These are phyloP conservation scores for Xylaria venustula DNA, from an alignment of 495 filamentous ascomycete species.

Conservation along the genomic window DNA sequence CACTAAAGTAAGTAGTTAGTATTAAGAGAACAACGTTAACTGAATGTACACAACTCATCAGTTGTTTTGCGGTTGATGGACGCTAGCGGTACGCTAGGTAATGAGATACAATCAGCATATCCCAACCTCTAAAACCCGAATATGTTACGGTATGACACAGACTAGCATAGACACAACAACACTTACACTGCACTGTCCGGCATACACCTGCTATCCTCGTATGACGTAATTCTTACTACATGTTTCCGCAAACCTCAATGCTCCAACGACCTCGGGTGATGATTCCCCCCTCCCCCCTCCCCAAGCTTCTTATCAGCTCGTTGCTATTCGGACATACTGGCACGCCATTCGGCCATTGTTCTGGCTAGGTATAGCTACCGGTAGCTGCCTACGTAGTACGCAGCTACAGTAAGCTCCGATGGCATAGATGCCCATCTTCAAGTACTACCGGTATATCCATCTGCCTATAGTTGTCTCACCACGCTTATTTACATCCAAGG, in stretches of 20 bases:
- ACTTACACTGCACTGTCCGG: no score
- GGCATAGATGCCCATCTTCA: neutral
- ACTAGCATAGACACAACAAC: neutral
- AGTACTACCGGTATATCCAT: neutral
- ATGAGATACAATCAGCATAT: no score
- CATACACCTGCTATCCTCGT: neutral
- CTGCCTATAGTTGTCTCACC: neutral
- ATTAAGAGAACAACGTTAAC: no score
- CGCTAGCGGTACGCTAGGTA: no score
- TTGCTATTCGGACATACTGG: neutral
- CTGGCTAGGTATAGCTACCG: no score
- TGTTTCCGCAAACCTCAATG: neutral
- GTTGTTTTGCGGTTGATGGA: no score
- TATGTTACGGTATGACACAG: no score
- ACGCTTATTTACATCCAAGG: neutral
- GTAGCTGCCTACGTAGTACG: no score
- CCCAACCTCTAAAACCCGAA: no score
- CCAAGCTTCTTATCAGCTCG: neutral
- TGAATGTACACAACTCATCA: no score
- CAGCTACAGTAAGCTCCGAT: no score
- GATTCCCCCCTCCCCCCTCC: neutral
- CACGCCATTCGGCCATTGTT: neutral
- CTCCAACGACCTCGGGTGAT: neutral
- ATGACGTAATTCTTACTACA: slow-evolving; percentile 1
- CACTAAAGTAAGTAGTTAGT: no score